A percentile compares a stretch with the other conserved stretches of the same genome.
phyloP scores from a whole-genome alignment of 2,329 filamentous ascomycete genomes.

The Phialophora macrospora region DNA sequence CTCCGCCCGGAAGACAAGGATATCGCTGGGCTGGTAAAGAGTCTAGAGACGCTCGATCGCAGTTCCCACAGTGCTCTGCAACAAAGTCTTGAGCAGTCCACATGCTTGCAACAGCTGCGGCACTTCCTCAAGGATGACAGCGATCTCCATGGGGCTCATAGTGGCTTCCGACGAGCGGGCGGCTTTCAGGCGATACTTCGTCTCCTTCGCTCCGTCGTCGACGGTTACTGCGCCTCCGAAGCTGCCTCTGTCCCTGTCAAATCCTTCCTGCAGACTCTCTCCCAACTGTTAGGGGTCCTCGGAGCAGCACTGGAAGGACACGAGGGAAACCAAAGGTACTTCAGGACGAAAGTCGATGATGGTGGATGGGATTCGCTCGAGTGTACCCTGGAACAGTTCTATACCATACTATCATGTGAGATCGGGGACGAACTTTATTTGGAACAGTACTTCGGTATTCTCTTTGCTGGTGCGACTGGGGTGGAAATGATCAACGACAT shows the following conservation, averaged over 20 bases:
- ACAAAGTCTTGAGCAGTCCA: conserved; percentile 53
- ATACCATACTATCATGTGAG: conserved; percentile 22
- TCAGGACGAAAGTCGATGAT: conserved; percentile 73
- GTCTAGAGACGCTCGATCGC: conserved; percentile 44
- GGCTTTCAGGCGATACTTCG: conserved; percentile 78
- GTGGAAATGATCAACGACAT: conserved; percentile 74
- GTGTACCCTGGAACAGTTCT: conserved; percentile 55
- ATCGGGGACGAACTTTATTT: conserved; percentile 54
- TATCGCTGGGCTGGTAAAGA: conserved; percentile 35
- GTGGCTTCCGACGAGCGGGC: conserved; percentile 79
- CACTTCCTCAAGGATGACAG: conserved; percentile 64
- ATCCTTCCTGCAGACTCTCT: conserved; percentile 71
- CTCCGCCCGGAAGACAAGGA: conserved; percentile 37
- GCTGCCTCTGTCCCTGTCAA: conserved; percentile 22
- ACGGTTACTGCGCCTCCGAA: conserved; percentile 68
- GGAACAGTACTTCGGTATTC: conserved; percentile 81
- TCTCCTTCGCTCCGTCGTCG: conserved; percentile 71
- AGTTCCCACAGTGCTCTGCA: conserved; percentile 42
- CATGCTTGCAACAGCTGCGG: conserved; percentile 67
- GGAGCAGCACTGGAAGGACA: conserved; percentile 77
- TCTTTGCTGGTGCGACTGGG: conserved; percentile 79
- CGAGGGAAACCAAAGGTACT: conserved; percentile 85
- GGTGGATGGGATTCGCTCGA: conserved; percentile 81
- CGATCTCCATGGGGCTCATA: conserved; percentile 63
- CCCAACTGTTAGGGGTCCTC: conserved; percentile 62